Conservation (phyloP, 2,329 filamentous ascomycete species). For the Chaetomiaceae sp. region DNA sequence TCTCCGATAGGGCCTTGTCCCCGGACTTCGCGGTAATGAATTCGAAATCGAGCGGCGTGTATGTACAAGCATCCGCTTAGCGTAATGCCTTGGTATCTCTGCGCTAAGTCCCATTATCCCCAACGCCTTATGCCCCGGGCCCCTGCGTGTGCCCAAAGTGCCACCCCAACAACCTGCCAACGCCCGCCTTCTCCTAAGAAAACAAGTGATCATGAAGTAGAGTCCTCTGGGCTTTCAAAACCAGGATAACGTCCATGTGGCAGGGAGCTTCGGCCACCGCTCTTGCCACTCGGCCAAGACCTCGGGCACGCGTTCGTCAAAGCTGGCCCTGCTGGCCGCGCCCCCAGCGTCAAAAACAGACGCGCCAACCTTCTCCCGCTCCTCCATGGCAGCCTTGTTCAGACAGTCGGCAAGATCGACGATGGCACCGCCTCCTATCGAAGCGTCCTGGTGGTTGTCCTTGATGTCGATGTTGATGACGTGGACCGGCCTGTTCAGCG, state of each 20-base stretch:
- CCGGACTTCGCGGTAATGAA: too few relatives aligned
- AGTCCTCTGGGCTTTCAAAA: slow-evolving; percentile 49
- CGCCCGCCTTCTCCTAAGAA: slow-evolving; percentile 7
- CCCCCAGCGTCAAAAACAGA: slow-evolving; percentile 64
- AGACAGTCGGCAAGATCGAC: slow-evolving; percentile 81
- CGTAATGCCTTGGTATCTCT: slow-evolving; percentile 16
- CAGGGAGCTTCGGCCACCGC: slow-evolving; percentile 83
- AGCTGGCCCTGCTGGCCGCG: slow-evolving; percentile 62
- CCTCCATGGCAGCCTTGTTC: slow-evolving; percentile 72
- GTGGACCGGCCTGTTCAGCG: slow-evolving; percentile 87
- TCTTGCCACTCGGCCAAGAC: slow-evolving; percentile 92
- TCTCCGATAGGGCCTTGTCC: too few relatives aligned
- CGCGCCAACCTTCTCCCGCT: slow-evolving; percentile 60
- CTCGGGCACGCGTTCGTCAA: slow-evolving; percentile 90
- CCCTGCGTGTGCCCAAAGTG: neutral
- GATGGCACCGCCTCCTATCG: slow-evolving; percentile 84
- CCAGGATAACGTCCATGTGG: slow-evolving; percentile 93
- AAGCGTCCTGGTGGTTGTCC: slow-evolving; percentile 95
- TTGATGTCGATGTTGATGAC: slow-evolving; percentile 98
- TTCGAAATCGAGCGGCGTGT: too few relatives aligned
- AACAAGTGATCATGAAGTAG: neutral
- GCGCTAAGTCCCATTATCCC: neutral
- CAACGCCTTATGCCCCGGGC: slow-evolving; percentile 2
- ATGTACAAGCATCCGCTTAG: too few relatives aligned
- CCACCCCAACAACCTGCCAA: slow-evolving; percentile 4